Evolutionary conservation across 345 rosid genomes (phyloP).

Genomic region (Populus tremula): DNA sequence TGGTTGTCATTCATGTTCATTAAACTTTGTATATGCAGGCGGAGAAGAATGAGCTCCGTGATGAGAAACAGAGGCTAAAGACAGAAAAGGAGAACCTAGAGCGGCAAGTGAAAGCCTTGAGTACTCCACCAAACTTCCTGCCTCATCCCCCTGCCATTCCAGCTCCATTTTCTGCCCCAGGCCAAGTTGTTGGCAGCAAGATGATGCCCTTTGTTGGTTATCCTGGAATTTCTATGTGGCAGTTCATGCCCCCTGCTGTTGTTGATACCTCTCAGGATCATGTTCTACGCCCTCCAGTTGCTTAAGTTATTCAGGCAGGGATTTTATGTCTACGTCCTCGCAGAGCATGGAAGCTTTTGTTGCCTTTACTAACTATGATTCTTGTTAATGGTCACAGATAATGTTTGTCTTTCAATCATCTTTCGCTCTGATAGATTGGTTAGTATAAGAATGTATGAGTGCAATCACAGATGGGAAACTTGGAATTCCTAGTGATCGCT

Average conservation of each 20-base stretch:
- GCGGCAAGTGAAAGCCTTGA: conserved; percentile 12
- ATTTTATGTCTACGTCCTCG: neutral
- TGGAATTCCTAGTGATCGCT: neutral
- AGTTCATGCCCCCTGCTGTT: conserved; percentile 26
- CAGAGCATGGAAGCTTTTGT: neutral
- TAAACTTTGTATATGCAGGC: conserved; percentile 14
- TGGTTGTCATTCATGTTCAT: neutral
- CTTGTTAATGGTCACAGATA: neutral
- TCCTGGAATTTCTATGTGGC: conserved; percentile 30
- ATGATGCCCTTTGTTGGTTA: conserved; percentile 25
- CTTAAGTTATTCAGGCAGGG: conserved; percentile 11
- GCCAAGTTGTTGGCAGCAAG: conserved; percentile 24
- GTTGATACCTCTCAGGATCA: conserved; percentile 28
- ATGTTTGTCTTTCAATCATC: neutral
- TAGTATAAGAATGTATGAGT: neutral
- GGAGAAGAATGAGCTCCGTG: conserved; percentile 30
- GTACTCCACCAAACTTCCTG: conserved; percentile 6
- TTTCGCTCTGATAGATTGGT: neutral
- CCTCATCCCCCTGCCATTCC: conserved; percentile 12
- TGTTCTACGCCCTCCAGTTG: conserved; percentile 21
- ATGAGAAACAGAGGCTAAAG: conserved; percentile 34
- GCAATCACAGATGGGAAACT: neutral
- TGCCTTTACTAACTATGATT: neutral
- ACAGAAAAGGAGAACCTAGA: conserved; percentile 23
- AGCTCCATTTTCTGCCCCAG: conserved; percentile 20